phyloP scores from a whole-genome alignment of 2,329 filamentous ascomycete species.

The Verticillium isaacii region DNA sequence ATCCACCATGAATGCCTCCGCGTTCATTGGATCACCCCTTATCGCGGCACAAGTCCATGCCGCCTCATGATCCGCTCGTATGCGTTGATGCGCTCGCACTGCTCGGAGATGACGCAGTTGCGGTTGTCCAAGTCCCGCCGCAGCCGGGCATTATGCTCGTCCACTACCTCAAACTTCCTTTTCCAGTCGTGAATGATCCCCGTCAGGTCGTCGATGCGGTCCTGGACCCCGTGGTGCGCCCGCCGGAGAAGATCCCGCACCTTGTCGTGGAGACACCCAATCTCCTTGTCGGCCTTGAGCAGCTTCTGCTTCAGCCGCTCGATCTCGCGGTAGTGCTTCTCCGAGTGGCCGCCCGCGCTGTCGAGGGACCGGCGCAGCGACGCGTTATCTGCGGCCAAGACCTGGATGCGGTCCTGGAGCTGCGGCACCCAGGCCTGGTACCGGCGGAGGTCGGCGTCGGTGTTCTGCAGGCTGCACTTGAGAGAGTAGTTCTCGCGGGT shows the following conservation, averaged over 20 bases:
- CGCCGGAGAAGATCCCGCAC: slow-evolving; percentile 29
- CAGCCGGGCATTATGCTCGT: slow-evolving; percentile 12
- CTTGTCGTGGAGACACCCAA: slow-evolving; percentile 24
- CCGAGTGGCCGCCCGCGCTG: slow-evolving; percentile 21
- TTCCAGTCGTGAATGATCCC: slow-evolving; percentile 30
- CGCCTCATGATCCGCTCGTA: slow-evolving; percentile 18
- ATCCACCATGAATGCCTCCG: neutral
- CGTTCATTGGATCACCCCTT: neutral
- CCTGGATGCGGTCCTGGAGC: slow-evolving; percentile 29
- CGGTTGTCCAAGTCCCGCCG: slow-evolving; percentile 9
- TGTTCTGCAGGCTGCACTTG: slow-evolving; percentile 27
- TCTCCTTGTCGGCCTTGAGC: slow-evolving; percentile 31
- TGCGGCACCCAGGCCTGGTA: slow-evolving; percentile 27
- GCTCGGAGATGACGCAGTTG: slow-evolving; percentile 7
- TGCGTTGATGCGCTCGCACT: slow-evolving; percentile 10
- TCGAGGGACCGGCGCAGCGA: slow-evolving; percentile 32
- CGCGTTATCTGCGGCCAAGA: slow-evolving; percentile 32
- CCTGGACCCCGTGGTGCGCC: slow-evolving; percentile 18
- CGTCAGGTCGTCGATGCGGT: slow-evolving; percentile 25
- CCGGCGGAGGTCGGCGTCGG: slow-evolving; percentile 29
- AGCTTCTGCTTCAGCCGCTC: slow-evolving; percentile 27
- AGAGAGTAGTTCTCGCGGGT: slow-evolving; percentile 24
- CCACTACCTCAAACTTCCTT: slow-evolving; percentile 13
- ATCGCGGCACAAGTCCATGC: slow-evolving; percentile 12
- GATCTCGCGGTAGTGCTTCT: slow-evolving; percentile 24